These are phyloP conservation scores for Lactifluus rugatus DNA, from an alignment of 768 basidiomycete genomes.

Conservation along the genomic window DNA sequence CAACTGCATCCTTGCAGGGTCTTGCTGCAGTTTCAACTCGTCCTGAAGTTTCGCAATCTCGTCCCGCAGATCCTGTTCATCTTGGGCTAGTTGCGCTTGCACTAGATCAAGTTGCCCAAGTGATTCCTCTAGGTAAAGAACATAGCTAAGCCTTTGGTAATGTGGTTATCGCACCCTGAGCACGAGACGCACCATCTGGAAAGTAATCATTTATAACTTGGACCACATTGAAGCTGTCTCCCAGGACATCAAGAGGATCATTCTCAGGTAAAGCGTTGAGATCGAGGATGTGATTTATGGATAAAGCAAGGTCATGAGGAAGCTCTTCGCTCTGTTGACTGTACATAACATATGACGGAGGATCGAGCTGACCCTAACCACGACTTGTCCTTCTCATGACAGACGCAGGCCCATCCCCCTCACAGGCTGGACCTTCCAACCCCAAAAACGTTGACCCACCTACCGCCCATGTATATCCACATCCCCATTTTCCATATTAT, in stretches of 20 bases:
- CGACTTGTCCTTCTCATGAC: background rate
- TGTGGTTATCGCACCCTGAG: background rate
- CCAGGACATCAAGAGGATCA: constrained; percentile 50
- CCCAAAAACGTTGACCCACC: background rate
- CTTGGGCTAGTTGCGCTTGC: constrained; percentile 55
- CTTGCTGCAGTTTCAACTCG: constrained; percentile 67
- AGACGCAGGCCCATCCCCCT: constrained; percentile 10
- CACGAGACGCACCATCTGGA: constrained; percentile 53
- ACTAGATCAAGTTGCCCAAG: constrained; percentile 63
- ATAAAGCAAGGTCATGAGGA: constrained; percentile 55
- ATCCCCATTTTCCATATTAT: constrained; percentile 21
- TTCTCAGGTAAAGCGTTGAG: constrained; percentile 34
- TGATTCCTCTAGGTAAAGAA: constrained; percentile 50
- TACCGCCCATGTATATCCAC: constrained; percentile 10
- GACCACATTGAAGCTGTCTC: constrained; percentile 47
- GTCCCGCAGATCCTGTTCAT: constrained; percentile 56
- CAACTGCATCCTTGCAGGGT: constrained; percentile 78
- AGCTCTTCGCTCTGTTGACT: constrained; percentile 35
- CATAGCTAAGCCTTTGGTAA: background rate
- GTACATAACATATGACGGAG: constrained; percentile 6
- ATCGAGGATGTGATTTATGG: constrained; percentile 64
- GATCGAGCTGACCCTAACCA: constrained; percentile 8
- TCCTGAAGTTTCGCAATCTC: constrained; percentile 63
- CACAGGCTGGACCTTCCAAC: constrained; percentile 11
- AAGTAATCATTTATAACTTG: constrained; percentile 58